These are phyloP conservation scores for Aurinia saxatilis DNA, from an alignment of 345 rosid species.

Conservation along the genomic window DNA sequence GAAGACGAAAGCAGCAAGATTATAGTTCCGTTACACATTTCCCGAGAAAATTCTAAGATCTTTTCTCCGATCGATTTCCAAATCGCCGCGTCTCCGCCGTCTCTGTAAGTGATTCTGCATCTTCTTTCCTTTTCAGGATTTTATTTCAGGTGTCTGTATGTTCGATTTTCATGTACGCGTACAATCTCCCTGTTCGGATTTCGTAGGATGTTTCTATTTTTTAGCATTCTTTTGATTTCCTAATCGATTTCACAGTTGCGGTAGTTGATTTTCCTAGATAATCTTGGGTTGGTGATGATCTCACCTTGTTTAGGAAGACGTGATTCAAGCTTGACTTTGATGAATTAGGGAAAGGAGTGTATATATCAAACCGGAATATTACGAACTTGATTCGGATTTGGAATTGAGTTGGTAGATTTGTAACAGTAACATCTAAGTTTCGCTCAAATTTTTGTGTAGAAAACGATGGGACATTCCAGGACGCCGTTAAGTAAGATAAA, in stretches of 20 bases:
- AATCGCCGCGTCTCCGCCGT: background rate
- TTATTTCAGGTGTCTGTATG: conserved; percentile 7
- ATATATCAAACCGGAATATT: background rate
- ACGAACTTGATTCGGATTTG: background rate
- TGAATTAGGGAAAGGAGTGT: background rate
- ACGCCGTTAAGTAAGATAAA: conserved; percentile 63
- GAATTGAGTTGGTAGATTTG: too few relatives aligned
- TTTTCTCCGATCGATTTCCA: conserved; percentile 11
- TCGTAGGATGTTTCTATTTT: background rate
- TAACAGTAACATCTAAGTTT: background rate
- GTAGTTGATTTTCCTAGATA: background rate
- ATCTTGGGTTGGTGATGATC: background rate
- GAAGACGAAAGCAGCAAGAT: conserved; percentile 14
- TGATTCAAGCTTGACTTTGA: background rate
- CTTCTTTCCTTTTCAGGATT: conserved; percentile 16
- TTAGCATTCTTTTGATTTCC: background rate
- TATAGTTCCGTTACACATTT: conserved; percentile 25
- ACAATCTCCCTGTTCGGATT: background rate
- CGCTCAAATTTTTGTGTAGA: conserved; percentile 17
- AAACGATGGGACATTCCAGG: conserved; percentile 53
- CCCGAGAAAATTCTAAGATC: background rate
- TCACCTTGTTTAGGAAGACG: background rate
- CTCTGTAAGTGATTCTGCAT: conserved; percentile 16
- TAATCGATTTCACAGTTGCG: background rate
- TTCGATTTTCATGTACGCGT: background rate